A percentile compares a stretch with the other conserved stretches of the same genome.
Conservation (phyloP, 2,329 filamentous ascomycete species). For the Fusarium ramigenum region DNA sequence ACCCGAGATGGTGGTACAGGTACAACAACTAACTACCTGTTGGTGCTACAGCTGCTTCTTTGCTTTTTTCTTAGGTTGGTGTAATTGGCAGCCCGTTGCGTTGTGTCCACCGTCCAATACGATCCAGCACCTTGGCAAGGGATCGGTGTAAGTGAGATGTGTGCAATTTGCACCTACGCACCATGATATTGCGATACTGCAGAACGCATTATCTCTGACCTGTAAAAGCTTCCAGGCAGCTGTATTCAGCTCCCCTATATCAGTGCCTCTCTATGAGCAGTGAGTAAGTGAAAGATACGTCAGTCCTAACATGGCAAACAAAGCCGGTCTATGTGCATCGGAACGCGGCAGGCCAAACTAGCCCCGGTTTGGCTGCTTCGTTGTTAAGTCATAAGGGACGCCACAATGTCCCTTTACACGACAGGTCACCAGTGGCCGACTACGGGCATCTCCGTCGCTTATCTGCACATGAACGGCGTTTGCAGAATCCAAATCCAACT, state of each 20-base stretch:
- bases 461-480: conserved; percentile 37
- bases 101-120: conserved; percentile 2
- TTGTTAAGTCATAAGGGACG: conserved; percentile 16
- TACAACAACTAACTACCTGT: background rate
- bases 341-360: conserved; percentile 13
- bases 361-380: background rate
- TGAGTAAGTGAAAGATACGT: background rate
- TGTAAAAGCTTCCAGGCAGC: background rate
- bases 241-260: background rate
- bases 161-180: background rate
- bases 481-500: background rate
- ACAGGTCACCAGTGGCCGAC: conserved; percentile 14
- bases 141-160: background rate
- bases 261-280: background rate
- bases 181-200: background rate
- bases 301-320: conserved; percentile 19
- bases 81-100: conserved; percentile 5
- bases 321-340: conserved; percentile 1
- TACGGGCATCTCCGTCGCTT: conserved; percentile 43
- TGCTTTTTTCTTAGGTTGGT: conserved; percentile 27
- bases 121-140: conserved; percentile 1
- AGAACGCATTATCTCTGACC: background rate
- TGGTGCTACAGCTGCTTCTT: conserved; percentile 8
- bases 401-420: conserved; percentile 28
- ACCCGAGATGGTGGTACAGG: conserved; percentile 2